phyloP scores from a whole-genome alignment of 1,284 basidiomycete genomes.

The Naganishia liquefaciens region DNA sequence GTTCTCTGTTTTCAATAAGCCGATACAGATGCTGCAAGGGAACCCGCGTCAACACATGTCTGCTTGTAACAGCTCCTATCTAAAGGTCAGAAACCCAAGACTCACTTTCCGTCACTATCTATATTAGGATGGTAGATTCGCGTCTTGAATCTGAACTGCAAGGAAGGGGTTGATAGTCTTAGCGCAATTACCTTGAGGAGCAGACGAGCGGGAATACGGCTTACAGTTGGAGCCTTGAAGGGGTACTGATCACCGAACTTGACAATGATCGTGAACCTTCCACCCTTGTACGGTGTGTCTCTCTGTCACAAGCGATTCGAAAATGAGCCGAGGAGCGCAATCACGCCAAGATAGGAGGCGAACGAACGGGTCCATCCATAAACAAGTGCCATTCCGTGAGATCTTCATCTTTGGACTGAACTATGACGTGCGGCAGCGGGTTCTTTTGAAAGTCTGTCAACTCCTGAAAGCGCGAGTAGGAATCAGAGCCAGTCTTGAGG shows the following conservation, averaged over 20 bases:
- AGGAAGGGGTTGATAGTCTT: neutral
- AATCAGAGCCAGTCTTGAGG: neutral
- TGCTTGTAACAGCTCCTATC: neutral
- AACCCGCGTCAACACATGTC: constrained; percentile 21
- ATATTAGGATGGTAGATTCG: constrained; percentile 92
- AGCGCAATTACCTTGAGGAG: neutral
- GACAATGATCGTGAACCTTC: constrained; percentile 74
- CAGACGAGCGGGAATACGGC: constrained; percentile 39
- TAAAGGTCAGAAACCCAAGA: constrained; percentile 27
- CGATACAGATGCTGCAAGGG: constrained; percentile 57
- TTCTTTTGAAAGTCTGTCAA: constrained; percentile 45
- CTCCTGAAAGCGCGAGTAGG: constrained; percentile 41
- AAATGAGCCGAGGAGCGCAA: neutral
- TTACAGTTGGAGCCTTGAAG: constrained; percentile 81
- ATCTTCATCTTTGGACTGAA: constrained; percentile 70
- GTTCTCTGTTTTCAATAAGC: constrained; percentile 56
- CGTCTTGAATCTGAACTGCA: constrained; percentile 77
- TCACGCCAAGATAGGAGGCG: constrained; percentile 28
- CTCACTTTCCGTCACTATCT: constrained; percentile 84
- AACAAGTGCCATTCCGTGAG: constrained; percentile 74
- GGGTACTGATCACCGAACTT: constrained; percentile 75
- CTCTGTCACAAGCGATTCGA: constrained; percentile 55
- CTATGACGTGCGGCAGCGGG: constrained; percentile 62
- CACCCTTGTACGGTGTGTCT: constrained; percentile 79
- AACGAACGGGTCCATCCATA: constrained; percentile 74